phyloP scores from a whole-genome alignment of 495 filamentous ascomycete species.

The Penicillium canescens region DNA sequence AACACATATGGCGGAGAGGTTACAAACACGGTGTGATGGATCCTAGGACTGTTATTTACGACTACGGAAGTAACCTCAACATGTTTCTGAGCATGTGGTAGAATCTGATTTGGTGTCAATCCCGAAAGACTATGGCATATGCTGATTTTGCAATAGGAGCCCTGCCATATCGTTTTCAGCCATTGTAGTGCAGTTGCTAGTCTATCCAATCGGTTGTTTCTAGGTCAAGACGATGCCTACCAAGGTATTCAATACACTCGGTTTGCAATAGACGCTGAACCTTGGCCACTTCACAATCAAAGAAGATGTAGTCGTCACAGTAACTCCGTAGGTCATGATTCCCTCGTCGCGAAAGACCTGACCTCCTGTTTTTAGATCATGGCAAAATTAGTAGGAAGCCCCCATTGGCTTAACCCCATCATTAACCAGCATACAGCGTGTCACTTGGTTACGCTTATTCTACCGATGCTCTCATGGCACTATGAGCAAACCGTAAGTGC shows the following conservation, averaged over 20 bases:
- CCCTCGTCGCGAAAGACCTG: neutral
- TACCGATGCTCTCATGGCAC: slow-evolving; percentile 22
- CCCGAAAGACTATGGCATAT: neutral
- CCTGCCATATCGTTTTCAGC: slow-evolving; percentile 56
- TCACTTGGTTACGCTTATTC: slow-evolving; percentile 25
- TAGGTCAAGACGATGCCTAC: slow-evolving; percentile 49
- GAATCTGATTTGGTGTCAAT: neutral
- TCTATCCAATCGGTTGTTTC: slow-evolving; percentile 60
- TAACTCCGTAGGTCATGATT: slow-evolving; percentile 40
- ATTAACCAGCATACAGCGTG: slow-evolving; percentile 8
- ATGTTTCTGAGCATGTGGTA: slow-evolving; percentile 28
- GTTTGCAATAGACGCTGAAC: slow-evolving; percentile 56
- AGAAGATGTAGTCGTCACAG: slow-evolving; percentile 65
- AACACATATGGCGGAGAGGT: slow-evolving; percentile 19
- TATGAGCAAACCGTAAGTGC: slow-evolving; percentile 38
- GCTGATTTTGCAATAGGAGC: slow-evolving; percentile 8
- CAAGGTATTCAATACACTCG: slow-evolving; percentile 50
- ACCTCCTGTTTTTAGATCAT: slow-evolving; percentile 16
- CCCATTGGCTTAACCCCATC: slow-evolving; percentile 3
- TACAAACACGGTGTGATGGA: slow-evolving; percentile 20
- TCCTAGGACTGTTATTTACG: slow-evolving; percentile 19
- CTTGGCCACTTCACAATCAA: slow-evolving; percentile 70
- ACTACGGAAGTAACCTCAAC: slow-evolving; percentile 19
- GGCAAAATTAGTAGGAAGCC: slow-evolving; percentile 21
- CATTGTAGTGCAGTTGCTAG: slow-evolving; percentile 62